These are phyloP conservation scores for Trametopsis cervina DNA, from an alignment of 768 basidiomycete species.

Conservation along the genomic window DNA sequence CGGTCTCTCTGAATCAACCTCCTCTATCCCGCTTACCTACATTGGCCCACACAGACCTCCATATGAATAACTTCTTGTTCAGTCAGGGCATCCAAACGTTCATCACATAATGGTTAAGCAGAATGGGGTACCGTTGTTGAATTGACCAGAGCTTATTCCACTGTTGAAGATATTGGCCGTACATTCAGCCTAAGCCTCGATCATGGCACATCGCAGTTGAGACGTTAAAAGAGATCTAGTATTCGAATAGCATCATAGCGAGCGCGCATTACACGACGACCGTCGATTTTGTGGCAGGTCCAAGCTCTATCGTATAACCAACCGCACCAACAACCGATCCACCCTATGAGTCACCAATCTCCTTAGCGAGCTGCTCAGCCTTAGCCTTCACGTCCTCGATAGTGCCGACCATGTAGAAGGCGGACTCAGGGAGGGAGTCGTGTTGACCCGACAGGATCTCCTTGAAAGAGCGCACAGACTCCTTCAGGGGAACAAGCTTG, in stretches of 20 bases:
- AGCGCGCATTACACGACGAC: background rate
- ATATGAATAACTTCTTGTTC: too few relatives aligned
- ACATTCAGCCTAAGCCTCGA: background rate
- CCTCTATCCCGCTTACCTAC: too few relatives aligned
- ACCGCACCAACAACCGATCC: background rate
- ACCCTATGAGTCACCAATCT: slow-evolving; percentile 52
- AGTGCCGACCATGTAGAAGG: slow-evolving; percentile 98
- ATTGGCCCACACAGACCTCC: too few relatives aligned
- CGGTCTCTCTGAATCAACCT: too few relatives aligned
- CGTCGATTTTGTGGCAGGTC: background rate
- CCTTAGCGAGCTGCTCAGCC: slow-evolving; percentile 96
- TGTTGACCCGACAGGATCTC: slow-evolving; percentile 90
- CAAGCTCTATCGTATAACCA: background rate
- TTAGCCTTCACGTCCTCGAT: slow-evolving; percentile 96
- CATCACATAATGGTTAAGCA: too few relatives aligned
- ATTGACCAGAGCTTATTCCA: background rate
- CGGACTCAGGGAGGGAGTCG: slow-evolving; percentile 88
- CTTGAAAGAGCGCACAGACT: slow-evolving; percentile 95
- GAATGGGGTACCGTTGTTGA: background rate
- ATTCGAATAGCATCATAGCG: background rate
- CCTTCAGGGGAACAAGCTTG: slow-evolving; percentile 93
- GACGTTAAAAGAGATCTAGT: background rate
- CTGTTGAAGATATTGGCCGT: background rate
- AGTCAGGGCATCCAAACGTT: too few relatives aligned
- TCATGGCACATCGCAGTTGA: background rate